Percentiles rank a stretch among this genome's conserved stretches.
These are phyloP conservation scores for Cadophora malorum DNA, from an alignment of 2,329 filamentous ascomycete genomes.

Conservation along the genomic window DNA sequence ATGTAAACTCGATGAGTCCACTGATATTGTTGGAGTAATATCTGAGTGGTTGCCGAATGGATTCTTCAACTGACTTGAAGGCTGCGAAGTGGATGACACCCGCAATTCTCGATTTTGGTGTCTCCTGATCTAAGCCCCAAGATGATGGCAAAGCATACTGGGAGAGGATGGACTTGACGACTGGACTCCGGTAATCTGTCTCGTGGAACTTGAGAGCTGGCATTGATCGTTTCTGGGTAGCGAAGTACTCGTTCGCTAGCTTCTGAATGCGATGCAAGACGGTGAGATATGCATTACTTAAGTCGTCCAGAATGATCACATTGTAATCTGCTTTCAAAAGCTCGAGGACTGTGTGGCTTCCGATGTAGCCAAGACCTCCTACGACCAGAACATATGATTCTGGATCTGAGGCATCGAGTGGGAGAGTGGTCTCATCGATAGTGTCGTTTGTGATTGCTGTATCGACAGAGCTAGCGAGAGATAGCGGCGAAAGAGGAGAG, in stretches of 20 bases:
- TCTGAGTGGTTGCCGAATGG: conserved; percentile 62
- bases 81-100: conserved; percentile 73
- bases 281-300: conserved; percentile 45
- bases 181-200: conserved; percentile 31
- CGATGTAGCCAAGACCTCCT: conserved; percentile 55
- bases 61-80: conserved; percentile 69
- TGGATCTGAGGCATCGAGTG: neutral
- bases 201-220: conserved; percentile 35
- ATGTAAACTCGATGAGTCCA: conserved; percentile 64
- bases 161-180: neutral
- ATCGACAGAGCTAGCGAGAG: neutral
- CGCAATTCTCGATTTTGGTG: conserved; percentile 33
- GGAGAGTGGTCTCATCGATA: neutral
- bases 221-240: neutral
- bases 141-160: conserved; percentile 1
- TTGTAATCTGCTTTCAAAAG: conserved; percentile 55
- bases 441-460: conserved; percentile 6
- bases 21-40: conserved; percentile 73
- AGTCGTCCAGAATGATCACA: conserved; percentile 48
- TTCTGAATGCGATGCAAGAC: conserved; percentile 35
- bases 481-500: neutral
- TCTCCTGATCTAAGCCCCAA: neutral
- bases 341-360: conserved; percentile 55
- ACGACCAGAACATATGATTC: conserved; percentile 47
- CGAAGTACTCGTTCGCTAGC: conserved; percentile 32